Conservation (phyloP, 164 flowering plant species). For the Amborella trichopoda region DNA sequence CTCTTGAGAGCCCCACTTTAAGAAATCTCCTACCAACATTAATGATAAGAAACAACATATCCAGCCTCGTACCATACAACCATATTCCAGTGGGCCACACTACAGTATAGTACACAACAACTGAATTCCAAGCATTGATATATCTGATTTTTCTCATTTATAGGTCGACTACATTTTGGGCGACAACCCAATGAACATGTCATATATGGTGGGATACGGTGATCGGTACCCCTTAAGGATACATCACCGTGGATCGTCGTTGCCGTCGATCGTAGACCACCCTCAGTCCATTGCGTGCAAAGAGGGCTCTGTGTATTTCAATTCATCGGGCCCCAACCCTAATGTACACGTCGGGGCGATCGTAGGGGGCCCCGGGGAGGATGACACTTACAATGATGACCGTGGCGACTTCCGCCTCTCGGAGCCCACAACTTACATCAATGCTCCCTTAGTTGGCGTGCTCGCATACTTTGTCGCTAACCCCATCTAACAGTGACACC, state of each 20-base stretch:
- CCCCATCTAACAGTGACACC: too few relatives aligned
- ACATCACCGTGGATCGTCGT: slow-evolving; percentile 86
- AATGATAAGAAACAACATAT: too few relatives aligned
- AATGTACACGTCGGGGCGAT: slow-evolving; percentile 64
- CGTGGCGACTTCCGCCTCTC: slow-evolving; percentile 65
- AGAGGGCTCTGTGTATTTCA: slow-evolving; percentile 67
- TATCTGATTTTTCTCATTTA: neutral
- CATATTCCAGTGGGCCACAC: too few relatives aligned
- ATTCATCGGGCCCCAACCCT: slow-evolving; percentile 63
- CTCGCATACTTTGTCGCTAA: slow-evolving; percentile 73
- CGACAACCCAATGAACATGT: slow-evolving; percentile 65
- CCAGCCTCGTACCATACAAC: too few relatives aligned
- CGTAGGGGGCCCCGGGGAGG: slow-evolving; percentile 85
- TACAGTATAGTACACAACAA: too few relatives aligned
- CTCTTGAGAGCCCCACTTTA: too few relatives aligned
- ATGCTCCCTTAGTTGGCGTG: slow-evolving; percentile 88
- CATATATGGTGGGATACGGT: slow-evolving; percentile 92
- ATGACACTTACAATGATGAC: slow-evolving; percentile 62
- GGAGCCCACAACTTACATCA: slow-evolving; percentile 93
- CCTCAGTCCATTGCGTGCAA: slow-evolving; percentile 58
- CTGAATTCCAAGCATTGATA: too few relatives aligned
- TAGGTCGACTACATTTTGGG: slow-evolving; percentile 88
- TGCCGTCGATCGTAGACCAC: slow-evolving; percentile 67
- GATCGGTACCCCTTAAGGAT: slow-evolving; percentile 54
- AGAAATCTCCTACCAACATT: too few relatives aligned